These are phyloP conservation scores for Dactylonectria estremocensis DNA, from an alignment of 2,329 filamentous ascomycete genomes.

Conservation along the genomic window DNA sequence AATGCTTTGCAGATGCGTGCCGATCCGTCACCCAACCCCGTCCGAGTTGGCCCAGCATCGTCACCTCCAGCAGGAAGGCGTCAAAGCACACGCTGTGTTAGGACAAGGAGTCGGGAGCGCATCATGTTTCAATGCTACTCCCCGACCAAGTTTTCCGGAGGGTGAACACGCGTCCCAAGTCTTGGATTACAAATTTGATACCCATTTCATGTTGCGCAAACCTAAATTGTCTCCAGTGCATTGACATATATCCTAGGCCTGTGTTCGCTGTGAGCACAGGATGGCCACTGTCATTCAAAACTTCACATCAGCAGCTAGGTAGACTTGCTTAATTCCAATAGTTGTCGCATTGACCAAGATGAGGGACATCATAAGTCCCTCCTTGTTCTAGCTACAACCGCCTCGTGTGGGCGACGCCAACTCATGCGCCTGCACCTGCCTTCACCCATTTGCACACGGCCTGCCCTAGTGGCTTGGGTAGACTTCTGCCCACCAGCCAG, in stretches of 20 bases:
- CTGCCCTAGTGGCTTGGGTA: slow-evolving; percentile 32
- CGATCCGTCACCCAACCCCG: slow-evolving; percentile 27
- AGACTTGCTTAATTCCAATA: slow-evolving; percentile 46
- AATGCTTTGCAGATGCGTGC: slow-evolving; percentile 21
- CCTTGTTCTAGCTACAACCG: slow-evolving; percentile 39
- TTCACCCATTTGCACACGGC: slow-evolving; percentile 33
- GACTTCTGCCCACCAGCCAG: slow-evolving; percentile 25
- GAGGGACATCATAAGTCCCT: slow-evolving; percentile 35
- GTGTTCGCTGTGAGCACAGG: slow-evolving; percentile 9
- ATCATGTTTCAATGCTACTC: slow-evolving; percentile 13
- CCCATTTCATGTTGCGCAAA: slow-evolving; percentile 34
- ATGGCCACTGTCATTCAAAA: slow-evolving; percentile 1
- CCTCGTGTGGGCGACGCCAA: slow-evolving; percentile 14
- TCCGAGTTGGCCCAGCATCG: slow-evolving; percentile 9
- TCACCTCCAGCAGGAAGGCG: slow-evolving; percentile 4
- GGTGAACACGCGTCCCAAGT: slow-evolving; percentile 20
- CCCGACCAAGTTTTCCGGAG: neutral
- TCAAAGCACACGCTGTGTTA: neutral
- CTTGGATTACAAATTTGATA: slow-evolving; percentile 33
- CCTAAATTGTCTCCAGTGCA: slow-evolving; percentile 17
- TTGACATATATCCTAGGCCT: slow-evolving; percentile 14
- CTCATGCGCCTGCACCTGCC: slow-evolving; percentile 27
- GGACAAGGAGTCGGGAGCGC: neutral
- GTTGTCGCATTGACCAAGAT: slow-evolving; percentile 44
- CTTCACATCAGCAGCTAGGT: slow-evolving; percentile 10